These are phyloP conservation scores for Russula sp. DNA, from an alignment of 768 basidiomycete species.

Conservation along the genomic window DNA sequence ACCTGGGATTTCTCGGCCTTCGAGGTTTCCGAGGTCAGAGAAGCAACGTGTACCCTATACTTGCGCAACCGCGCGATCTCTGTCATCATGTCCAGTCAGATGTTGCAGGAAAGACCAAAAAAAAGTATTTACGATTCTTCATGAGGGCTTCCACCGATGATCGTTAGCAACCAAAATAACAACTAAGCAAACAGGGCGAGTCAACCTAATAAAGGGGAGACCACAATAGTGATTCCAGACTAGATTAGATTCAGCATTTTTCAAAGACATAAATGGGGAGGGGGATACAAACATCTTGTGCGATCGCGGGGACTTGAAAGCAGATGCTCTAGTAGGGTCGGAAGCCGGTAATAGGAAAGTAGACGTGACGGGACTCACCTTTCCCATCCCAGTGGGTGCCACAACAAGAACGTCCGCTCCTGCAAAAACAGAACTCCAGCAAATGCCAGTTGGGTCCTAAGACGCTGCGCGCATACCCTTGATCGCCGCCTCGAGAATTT, in stretches of 20 bases:
- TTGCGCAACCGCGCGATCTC: conserved; percentile 58
- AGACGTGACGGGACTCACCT: conserved; percentile 39
- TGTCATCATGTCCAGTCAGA: conserved; percentile 27
- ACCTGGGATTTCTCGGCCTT: conserved; percentile 52
- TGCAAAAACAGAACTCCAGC: conserved; percentile 26
- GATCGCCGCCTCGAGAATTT: conserved; percentile 67
- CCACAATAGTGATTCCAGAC: conserved; percentile 66
- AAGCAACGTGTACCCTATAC: conserved; percentile 50
- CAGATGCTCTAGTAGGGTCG: conserved; percentile 58
- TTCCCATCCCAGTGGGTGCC: conserved; percentile 87
- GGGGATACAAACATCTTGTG: conserved; percentile 42
- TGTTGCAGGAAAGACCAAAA: background rate
- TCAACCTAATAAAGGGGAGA: conserved; percentile 72
- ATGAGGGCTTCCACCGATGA: conserved; percentile 52
- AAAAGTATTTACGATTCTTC: conserved; percentile 63
- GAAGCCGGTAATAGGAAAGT: background rate
- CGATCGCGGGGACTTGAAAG: conserved; percentile 78
- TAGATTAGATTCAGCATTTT: background rate
- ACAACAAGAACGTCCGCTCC: conserved; percentile 72
- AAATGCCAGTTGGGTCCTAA: background rate
- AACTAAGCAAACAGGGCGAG: background rate
- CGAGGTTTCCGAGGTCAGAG: conserved; percentile 63
- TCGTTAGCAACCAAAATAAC: background rate
- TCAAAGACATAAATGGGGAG: background rate
- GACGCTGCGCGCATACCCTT: conserved; percentile 37